A percentile compares a stretch with the other conserved stretches of the same genome.
Conservation (phyloP, 106 monocot species). For the Allium cepa region DNA sequence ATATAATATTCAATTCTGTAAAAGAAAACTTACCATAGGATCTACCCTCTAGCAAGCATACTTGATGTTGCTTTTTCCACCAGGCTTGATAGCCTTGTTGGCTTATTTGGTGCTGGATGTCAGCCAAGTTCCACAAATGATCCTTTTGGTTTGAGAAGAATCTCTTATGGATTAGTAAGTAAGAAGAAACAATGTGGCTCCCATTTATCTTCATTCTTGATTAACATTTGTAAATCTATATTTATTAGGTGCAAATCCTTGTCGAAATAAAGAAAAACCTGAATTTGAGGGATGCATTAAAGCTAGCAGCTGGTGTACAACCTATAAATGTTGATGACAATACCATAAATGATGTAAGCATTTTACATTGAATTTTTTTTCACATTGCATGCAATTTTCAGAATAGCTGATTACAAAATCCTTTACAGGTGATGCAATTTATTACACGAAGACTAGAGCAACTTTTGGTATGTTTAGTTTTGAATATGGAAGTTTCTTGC, state of each 20-base stretch:
- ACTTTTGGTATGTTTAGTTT: slow-evolving; percentile 57
- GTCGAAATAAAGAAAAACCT: slow-evolving; percentile 85
- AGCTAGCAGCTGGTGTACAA: slow-evolving; percentile 61
- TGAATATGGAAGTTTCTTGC: not conserved
- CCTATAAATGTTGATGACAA: slow-evolving; percentile 48
- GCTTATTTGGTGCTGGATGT: slow-evolving; percentile 90
- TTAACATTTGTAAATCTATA: not conserved
- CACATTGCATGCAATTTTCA: not conserved
- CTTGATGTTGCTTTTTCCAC: not conserved
- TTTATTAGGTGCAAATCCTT: slow-evolving; percentile 77
- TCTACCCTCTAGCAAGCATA: not conserved
- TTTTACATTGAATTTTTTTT: not conserved
- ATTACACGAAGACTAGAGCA: slow-evolving; percentile 84
- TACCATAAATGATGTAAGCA: slow-evolving; percentile 57
- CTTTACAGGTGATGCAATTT: slow-evolving; percentile 72
- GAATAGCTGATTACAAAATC: not conserved
- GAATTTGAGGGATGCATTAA: slow-evolving; percentile 60
- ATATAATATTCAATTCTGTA: not conserved
- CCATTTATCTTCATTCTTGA: not conserved
- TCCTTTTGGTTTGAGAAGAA: slow-evolving; percentile 93
- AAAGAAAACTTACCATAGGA: no score
- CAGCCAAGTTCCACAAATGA: slow-evolving; percentile 90
- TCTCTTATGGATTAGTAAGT: slow-evolving; percentile 93
- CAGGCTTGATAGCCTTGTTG: slow-evolving; percentile 94
- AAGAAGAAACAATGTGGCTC: not conserved